Base-by-base conservation (phyloP, 345 rosid genomes). In the Pistacia integerrima region DNA sequence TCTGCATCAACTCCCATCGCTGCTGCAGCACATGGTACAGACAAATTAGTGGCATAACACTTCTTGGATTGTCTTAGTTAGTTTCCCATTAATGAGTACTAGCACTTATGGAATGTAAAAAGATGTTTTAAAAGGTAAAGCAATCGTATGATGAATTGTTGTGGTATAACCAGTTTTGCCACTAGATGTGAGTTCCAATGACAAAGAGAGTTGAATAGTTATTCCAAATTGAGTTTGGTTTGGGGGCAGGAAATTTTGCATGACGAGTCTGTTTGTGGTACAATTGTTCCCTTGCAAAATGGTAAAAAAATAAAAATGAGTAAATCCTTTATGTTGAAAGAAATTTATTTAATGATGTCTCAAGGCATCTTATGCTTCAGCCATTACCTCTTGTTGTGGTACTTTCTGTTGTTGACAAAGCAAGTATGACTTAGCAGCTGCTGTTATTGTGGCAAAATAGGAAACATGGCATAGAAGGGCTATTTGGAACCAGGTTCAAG, bases 401-500 rank as follows among this genome's bases (percentile, higher is more conserved):
- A 41, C n/a, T 69, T 51, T 18, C 56, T 66, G 48, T 64, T 59
- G 17, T 75, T 74, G 75, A 81, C 72, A 77, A 70, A 67, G 72
- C 57, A 58, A 74, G n/a, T 76, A 61, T 51, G 18, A 76, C 73
- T 54, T 83, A 46, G 63, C 92, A 87, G 98, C 98, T 77, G 97
- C 99, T 48, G 90, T 90, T 56, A 67, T 83, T 80, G 99, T 95
- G 85, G 94, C 98, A 46, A 88, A 82, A 75, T 90, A 82, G 72
- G 99, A 95, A 85, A 84, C 49, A 8, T 95, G 97, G 98, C 94
- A 98, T 35, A 87, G 98, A 89, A 89, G 78, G 69, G 94, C 87
- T 82, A 77, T 93, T 67, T 92, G 99, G 99, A 87, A 87, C 30
- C 85, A 94, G 51, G 97, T 95, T 69, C 84, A 74, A 78, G 93